phyloP scores from a whole-genome alignment of 805 yeast genomes.

The Martiniozyma abietophila region DNA sequence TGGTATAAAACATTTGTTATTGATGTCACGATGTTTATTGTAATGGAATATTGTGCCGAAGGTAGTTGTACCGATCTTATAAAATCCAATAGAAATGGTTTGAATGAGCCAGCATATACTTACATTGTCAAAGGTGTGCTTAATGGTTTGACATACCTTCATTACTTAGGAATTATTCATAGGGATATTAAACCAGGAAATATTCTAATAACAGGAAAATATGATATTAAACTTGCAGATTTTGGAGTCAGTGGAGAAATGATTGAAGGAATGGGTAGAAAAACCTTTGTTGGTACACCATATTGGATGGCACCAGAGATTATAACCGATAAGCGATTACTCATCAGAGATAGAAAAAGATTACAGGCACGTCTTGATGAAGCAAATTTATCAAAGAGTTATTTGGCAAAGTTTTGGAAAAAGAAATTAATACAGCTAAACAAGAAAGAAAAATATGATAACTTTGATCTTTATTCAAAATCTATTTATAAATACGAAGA shows the following conservation, averaged over 20 bases:
- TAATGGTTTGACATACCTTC: conserved; percentile 67
- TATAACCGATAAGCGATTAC: conserved; percentile 29
- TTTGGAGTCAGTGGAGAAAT: conserved; percentile 89
- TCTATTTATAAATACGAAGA: no score
- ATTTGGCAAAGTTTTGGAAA: conserved; percentile 11
- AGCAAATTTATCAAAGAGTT: conserved; percentile 6
- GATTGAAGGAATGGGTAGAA: conserved; percentile 40
- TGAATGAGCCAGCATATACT: conserved; percentile 53
- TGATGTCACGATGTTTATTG: conserved; percentile 72
- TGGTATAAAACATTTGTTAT: conserved; percentile 55
- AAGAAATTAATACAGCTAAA: neutral
- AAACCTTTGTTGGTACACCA: conserved; percentile 53
- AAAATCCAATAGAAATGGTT: conserved; percentile 36
- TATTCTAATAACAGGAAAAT: conserved; percentile 58
- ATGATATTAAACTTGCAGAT: conserved; percentile 84
- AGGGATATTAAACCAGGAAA: conserved; percentile 94
- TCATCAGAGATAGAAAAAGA: conserved; percentile 7
- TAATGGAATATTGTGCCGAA: conserved; percentile 94
- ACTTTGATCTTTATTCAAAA: no score
- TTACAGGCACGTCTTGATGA: conserved; percentile 8
- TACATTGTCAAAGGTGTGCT: conserved; percentile 56
- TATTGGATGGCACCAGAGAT: conserved; percentile 94
- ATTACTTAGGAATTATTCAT: conserved; percentile 68
- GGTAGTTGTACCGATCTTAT: conserved; percentile 81
- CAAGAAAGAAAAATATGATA: neutral